Conservation (phyloP, 192 early-diverging fungal species). For the Backusella australiensis region DNA sequence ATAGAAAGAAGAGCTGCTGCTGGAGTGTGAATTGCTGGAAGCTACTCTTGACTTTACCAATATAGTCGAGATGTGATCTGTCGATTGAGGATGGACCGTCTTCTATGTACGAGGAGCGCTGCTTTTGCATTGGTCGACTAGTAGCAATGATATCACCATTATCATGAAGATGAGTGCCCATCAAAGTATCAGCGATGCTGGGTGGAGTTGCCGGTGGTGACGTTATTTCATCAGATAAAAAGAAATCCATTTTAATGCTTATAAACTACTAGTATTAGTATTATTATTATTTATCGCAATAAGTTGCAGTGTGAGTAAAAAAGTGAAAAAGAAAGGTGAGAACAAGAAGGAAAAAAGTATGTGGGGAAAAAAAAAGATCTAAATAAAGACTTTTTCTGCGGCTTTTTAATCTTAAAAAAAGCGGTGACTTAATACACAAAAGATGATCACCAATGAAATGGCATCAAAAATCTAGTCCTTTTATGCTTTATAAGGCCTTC, state of each 20-base stretch:
- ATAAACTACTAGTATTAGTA: no score
- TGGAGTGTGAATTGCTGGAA: constrained; percentile 35
- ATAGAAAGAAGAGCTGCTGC: constrained; percentile 37
- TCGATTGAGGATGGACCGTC: background rate
- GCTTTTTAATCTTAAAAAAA: background rate
- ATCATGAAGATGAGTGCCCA: background rate
- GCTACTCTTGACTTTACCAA: constrained; percentile 31
- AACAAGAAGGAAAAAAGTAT: background rate
- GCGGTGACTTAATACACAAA: background rate
- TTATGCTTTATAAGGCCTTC: background rate
- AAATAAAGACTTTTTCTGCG: background rate
- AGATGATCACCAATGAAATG: background rate
- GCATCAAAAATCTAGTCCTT: background rate
- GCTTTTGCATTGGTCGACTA: background rate
- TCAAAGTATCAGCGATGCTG: background rate
- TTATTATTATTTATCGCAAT: background rate
- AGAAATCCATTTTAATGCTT: constrained; percentile 19
- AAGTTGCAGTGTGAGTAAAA: background rate
- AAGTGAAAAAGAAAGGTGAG: background rate
- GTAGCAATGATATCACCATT: background rate
- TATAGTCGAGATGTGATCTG: constrained; percentile 18
- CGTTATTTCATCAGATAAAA: constrained; percentile 22
- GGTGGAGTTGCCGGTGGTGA: constrained; percentile 41
- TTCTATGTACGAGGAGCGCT: background rate
- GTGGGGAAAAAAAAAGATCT: background rate